Evolutionary conservation across 108 stramenopile genomes (phyloP).

Genomic region (Fragilaria crotonensis): DNA sequence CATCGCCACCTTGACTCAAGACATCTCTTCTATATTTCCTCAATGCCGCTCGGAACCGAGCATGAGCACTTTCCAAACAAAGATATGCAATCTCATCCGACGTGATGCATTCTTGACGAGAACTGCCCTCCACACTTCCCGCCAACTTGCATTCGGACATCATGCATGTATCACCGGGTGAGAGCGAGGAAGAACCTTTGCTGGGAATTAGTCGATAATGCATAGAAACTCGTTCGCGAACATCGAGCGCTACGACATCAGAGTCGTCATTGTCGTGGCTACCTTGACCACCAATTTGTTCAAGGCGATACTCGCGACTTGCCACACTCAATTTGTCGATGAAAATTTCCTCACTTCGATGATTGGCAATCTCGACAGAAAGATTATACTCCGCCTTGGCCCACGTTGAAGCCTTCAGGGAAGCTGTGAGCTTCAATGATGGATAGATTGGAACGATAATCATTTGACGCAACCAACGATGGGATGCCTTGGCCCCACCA

Average conservation of each 20-base stretch:
- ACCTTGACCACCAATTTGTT: constrained; percentile 52
- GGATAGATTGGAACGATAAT: constrained; percentile 70
- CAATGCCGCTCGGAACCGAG: constrained; percentile 29
- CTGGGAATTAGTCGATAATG: constrained; percentile 57
- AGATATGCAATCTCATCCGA: constrained; percentile 38
- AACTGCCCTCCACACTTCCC: neutral
- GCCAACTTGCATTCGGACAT: neutral
- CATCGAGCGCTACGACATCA: constrained; percentile 40
- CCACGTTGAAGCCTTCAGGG: constrained; percentile 47
- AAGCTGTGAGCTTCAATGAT: constrained; percentile 55
- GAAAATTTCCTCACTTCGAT: constrained; percentile 58
- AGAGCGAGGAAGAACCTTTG: constrained; percentile 27
- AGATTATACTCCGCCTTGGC: constrained; percentile 55
- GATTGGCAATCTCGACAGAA: constrained; percentile 72
- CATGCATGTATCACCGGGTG: constrained; percentile 29
- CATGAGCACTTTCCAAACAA: constrained; percentile 66
- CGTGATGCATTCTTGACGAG: constrained; percentile 1
- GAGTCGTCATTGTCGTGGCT: constrained; percentile 19
- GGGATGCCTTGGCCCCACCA: constrained; percentile 8
- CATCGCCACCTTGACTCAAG: constrained; percentile 24
- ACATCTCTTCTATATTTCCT: constrained; percentile 24
- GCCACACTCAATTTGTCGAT: constrained; percentile 61
- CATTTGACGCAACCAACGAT: constrained; percentile 64
- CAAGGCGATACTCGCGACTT: constrained; percentile 56
- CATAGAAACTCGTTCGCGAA: constrained; percentile 72